Base-by-base conservation (phyloP, 495 filamentous ascomycete genomes). In the Penicillium soppii region DNA sequence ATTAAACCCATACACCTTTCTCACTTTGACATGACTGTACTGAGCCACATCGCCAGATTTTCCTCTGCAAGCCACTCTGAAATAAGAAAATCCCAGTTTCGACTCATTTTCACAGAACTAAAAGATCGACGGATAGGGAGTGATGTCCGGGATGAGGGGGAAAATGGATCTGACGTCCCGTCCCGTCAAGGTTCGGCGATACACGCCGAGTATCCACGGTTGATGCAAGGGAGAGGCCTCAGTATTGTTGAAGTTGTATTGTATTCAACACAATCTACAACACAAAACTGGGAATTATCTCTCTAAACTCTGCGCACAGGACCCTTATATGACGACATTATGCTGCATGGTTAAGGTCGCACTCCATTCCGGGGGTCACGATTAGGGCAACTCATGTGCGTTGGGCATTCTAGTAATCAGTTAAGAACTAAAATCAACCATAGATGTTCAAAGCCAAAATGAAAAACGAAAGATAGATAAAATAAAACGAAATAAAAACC, bases 141-240 rank as follows among this genome's bases (percentile, higher is more conserved):
- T 36, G 39, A 40, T 43, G 22, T 20, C 46, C 47, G 47, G 47
- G 38, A 23, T 10, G 20, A 27, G 13, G 37, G 47, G 16, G n/a
- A n/a, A 33, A 52, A 52, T 62, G 62, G 62, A 62, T 62, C 59
- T 39, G 35, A 57, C 69, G 71, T 67, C 61, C 72, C 72, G 72
- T 68, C 69, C 72, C 72, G 72, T 75, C 67, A 73, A 75, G 72
- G 72, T 73, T 73, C 63, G 67, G 68, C 62, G 62, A 59, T 62
- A 59, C 62, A 70, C 65, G 59, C 54, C 59, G 53, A 65, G 32
- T 53, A 61, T 57, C 66, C 68, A 72, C 53, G 63, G 60, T 67
- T 59, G 51, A 62, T 52, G 68, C 67, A 73, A 71, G 70, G 70
- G 67, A 64, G 43, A 16, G 44, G 40, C 25, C 32, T 48, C 21